These are phyloP conservation scores for Vararia minispora DNA, from an alignment of 768 basidiomycete species.

Conservation along the genomic window DNA sequence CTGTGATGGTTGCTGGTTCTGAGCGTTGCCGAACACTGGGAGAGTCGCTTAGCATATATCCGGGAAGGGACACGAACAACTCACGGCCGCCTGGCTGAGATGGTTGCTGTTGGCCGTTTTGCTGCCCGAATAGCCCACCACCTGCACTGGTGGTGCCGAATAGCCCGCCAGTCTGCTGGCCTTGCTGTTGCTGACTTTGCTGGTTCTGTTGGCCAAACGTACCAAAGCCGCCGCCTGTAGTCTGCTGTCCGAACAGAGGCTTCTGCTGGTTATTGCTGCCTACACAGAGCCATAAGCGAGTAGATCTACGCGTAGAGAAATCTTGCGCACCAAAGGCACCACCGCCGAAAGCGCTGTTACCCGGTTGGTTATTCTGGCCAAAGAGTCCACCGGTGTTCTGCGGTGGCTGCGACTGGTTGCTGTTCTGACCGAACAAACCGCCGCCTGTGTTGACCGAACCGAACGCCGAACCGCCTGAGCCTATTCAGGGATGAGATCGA, in stretches of 20 bases:
- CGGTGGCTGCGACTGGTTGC: slow-evolving; percentile 13
- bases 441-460: slow-evolving; percentile 10
- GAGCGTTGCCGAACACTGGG: slow-evolving; percentile 16
- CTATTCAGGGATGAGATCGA: slow-evolving; percentile 1
- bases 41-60: background rate
- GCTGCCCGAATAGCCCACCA: slow-evolving; percentile 14
- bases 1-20: slow-evolving; percentile 12
- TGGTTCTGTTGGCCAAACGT: slow-evolving; percentile 23
- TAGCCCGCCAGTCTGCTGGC: slow-evolving; percentile 14
- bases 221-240: slow-evolving; percentile 11
- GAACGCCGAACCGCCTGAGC: slow-evolving; percentile 6
- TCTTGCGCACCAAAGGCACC: slow-evolving; percentile 21
- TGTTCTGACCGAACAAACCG: slow-evolving; percentile 18
- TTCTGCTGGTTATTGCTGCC: slow-evolving; percentile 16
- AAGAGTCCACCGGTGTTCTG: slow-evolving; percentile 25
- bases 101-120: slow-evolving; percentile 9
- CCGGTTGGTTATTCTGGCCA: slow-evolving; percentile 15
- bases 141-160: slow-evolving; percentile 13
- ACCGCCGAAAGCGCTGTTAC: slow-evolving; percentile 14
- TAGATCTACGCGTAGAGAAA: too few relatives aligned
- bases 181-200: slow-evolving; percentile 26
- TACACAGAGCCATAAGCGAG: too few relatives aligned
- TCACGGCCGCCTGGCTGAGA: slow-evolving; percentile 14
- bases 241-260: slow-evolving; percentile 12
- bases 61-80: slow-evolving; percentile 1